Percentiles rank a stretch among this genome's conserved stretches.
These are phyloP conservation scores for Penicillium sp. DNA, from an alignment of 2,329 filamentous ascomycete genomes.

Conservation along the genomic window DNA sequence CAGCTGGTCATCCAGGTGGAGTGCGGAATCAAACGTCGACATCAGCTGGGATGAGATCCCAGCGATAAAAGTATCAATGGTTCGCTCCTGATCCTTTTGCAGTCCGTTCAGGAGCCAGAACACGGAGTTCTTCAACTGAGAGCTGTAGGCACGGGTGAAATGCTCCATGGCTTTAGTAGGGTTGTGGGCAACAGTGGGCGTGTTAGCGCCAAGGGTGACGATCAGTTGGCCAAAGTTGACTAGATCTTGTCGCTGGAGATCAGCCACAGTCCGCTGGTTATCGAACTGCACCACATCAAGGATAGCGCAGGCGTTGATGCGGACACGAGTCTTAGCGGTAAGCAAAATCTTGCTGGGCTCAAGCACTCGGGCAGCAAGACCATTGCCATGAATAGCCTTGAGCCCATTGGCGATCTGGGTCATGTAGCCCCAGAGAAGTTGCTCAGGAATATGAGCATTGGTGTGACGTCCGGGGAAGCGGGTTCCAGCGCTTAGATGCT, in stretches of 20 bases:
- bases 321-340: conserved; percentile 80
- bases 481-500: conserved; percentile 48
- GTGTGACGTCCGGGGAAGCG: conserved; percentile 36
- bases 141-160: conserved; percentile 65
- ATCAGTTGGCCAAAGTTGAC: conserved; percentile 74
- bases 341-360: conserved; percentile 81
- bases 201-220: conserved; percentile 69
- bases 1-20: conserved; percentile 71
- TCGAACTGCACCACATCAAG: conserved; percentile 84
- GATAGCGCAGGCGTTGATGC: conserved; percentile 78
- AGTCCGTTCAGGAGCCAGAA: conserved; percentile 69
- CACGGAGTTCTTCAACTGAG: conserved; percentile 68
- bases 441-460: conserved; percentile 55
- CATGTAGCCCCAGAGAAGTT: conserved; percentile 80
- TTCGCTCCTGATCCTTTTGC: conserved; percentile 54
- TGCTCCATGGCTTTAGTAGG: conserved; percentile 64
- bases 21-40: conserved; percentile 63
- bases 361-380: conserved; percentile 75
- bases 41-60: conserved; percentile 71
- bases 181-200: conserved; percentile 51
- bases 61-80: conserved; percentile 66
- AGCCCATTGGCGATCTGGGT: conserved; percentile 83
- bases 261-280: conserved; percentile 55
- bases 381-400: conserved; percentile 70
- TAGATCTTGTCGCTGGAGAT: conserved; percentile 82